Evolutionary conservation across 257 asterid genomes (phyloP).

Genomic region (Salvia splendens): DNA sequence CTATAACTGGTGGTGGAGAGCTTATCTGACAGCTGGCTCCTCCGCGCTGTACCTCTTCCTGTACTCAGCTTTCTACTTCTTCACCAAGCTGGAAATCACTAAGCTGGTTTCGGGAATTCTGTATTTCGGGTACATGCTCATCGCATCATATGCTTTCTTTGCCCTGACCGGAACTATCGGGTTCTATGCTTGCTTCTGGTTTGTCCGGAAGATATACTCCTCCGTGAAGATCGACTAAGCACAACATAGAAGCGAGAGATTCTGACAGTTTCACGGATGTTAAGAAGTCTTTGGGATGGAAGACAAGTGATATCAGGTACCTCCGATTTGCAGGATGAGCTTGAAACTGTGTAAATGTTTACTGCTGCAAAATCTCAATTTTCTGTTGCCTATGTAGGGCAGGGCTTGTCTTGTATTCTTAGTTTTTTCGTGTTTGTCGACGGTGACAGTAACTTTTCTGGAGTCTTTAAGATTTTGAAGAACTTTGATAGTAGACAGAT

Average conservation of each 20-base stretch:
- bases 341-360: slow-evolving; percentile 35
- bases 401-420: slow-evolving; percentile 39
- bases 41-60: slow-evolving; percentile 84
- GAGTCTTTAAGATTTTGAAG: slow-evolving; percentile 34
- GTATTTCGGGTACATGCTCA: slow-evolving; percentile 83
- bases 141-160: slow-evolving; percentile 86
- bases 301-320: slow-evolving; percentile 33
- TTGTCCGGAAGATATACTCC: slow-evolving; percentile 81
- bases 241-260: slow-evolving; percentile 3
- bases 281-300: slow-evolving; percentile 21
- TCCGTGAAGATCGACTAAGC: slow-evolving; percentile 85
- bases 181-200: slow-evolving; percentile 88
- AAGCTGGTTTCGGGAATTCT: slow-evolving; percentile 79
- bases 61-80: slow-evolving; percentile 87
- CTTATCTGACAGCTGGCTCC: slow-evolving; percentile 85
- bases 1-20: slow-evolving; percentile 97
- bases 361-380: slow-evolving; percentile 35
- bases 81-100: slow-evolving; percentile 84
- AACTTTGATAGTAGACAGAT: slow-evolving; percentile 22
- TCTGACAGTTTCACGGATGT: background rate
- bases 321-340: slow-evolving; percentile 37
- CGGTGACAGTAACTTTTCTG: slow-evolving; percentile 20
- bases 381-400: slow-evolving; percentile 26
- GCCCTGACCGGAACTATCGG: slow-evolving; percentile 88
- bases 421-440: slow-evolving; percentile 8